Conservation (phyloP, 805 yeast genomes). For the Lipomyces starkeyi region DNA sequence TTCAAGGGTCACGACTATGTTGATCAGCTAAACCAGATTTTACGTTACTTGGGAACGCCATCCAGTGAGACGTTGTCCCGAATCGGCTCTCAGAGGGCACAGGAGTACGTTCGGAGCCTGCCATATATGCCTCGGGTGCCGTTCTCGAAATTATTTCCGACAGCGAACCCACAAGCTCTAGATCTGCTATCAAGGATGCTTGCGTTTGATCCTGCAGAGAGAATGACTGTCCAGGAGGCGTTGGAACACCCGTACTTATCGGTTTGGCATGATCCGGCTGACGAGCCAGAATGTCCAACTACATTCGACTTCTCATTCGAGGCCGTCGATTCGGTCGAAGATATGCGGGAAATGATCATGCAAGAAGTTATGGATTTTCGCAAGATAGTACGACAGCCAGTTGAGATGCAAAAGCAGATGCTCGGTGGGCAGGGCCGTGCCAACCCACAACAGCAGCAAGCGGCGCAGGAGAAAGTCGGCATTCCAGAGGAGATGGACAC, state of each 20-base stretch:
- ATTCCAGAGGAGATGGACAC: constrained; percentile 38
- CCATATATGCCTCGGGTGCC: constrained; percentile 83
- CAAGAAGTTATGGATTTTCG: constrained; percentile 82
- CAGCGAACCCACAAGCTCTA: constrained; percentile 82
- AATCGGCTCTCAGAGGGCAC: constrained; percentile 83
- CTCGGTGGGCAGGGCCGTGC: constrained; percentile 43
- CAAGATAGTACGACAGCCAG: constrained; percentile 78
- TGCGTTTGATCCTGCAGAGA: constrained; percentile 80
- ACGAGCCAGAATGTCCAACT: constrained; percentile 76
- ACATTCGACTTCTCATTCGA: constrained; percentile 90
- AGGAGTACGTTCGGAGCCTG: constrained; percentile 84
- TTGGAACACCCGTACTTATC: constrained; percentile 84
- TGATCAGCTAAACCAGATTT: constrained; percentile 87
- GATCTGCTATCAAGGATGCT: constrained; percentile 80
- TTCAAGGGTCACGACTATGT: constrained; percentile 96
- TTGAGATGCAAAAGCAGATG: constrained; percentile 58
- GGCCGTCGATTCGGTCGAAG: constrained; percentile 75
- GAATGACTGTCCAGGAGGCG: constrained; percentile 90
- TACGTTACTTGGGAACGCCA: constrained; percentile 91
- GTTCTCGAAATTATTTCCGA: constrained; percentile 73
- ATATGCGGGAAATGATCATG: constrained; percentile 75
- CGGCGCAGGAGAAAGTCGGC: constrained; percentile 42
- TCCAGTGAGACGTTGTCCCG: constrained; percentile 68
- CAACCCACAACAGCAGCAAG: constrained; percentile 7
- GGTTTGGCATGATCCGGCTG: constrained; percentile 91